phyloP scores from a whole-genome alignment of 495 filamentous ascomycete species.

The Letharia lupina region DNA sequence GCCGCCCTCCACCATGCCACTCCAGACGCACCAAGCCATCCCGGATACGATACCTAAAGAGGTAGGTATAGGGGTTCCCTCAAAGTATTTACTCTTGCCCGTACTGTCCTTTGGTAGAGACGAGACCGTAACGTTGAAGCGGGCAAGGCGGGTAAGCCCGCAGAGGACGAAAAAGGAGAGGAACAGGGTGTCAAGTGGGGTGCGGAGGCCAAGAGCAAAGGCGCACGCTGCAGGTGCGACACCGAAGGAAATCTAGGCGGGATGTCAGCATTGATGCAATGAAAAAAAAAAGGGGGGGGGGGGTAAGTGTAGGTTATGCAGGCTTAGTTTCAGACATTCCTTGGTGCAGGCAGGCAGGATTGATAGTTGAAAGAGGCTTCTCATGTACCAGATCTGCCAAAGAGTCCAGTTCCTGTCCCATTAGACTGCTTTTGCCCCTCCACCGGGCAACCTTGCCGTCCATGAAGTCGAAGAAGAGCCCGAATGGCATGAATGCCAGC shows the following conservation, averaged over 20 bases:
- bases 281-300: not conserved
- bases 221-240: slow-evolving; percentile 78
- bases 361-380: not conserved
- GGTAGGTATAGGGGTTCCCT: slow-evolving; percentile 93
- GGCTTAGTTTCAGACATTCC: not conserved
- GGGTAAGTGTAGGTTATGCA: not conserved
- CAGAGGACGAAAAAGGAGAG: slow-evolving; percentile 90
- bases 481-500: slow-evolving; percentile 82
- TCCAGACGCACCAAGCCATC: slow-evolving; percentile 83
- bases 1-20: slow-evolving; percentile 77
- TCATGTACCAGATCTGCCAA: slow-evolving; percentile 78
- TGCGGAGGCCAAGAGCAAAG: slow-evolving; percentile 85
- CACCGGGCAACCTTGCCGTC: slow-evolving; percentile 93
- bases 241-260: slow-evolving; percentile 81
- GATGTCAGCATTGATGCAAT: not conserved
- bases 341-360: not conserved
- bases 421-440: slow-evolving; percentile 89
- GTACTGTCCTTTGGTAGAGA: slow-evolving; percentile 81
- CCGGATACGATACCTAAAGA: slow-evolving; percentile 66
- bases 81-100: slow-evolving; percentile 90
- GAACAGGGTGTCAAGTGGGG: slow-evolving; percentile 72
- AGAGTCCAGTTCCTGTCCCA: slow-evolving; percentile 98
- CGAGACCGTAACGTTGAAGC: slow-evolving; percentile 92
- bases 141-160: slow-evolving; percentile 84
- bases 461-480: slow-evolving; percentile 97